Conservation (phyloP, 1,284 basidiomycete genomes). For the Leccinum solheimii region DNA sequence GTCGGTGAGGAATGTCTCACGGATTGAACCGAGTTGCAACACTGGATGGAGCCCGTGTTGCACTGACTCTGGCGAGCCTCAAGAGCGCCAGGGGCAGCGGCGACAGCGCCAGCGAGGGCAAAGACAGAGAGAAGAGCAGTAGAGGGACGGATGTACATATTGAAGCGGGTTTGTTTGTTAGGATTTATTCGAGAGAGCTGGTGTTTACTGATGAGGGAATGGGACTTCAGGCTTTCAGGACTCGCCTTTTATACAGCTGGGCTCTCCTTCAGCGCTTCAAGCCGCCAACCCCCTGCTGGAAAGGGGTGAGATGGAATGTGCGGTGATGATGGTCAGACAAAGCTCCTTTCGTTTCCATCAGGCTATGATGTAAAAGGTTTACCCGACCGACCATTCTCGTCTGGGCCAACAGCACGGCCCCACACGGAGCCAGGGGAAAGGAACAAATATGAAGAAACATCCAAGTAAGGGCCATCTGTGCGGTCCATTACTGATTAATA, state of each 20-base stretch:
- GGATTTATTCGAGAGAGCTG: neutral
- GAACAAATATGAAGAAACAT: neutral
- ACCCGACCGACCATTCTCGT: neutral
- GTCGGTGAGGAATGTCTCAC: slow-evolving; percentile 3
- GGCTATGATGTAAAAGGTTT: neutral
- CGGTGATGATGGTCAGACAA: neutral
- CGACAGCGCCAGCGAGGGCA: too few species aligned
- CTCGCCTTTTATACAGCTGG: neutral
- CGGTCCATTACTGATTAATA: neutral
- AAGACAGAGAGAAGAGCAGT: too few species aligned
- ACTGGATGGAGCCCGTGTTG: neutral
- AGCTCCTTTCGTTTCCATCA: too few species aligned
- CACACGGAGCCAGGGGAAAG: neutral
- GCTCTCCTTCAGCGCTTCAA: neutral
- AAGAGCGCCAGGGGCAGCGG: too few species aligned
- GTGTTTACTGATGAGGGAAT: neutral
- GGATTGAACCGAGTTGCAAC: slow-evolving; percentile 9
- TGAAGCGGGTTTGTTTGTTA: neutral
- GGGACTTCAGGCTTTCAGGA: neutral
- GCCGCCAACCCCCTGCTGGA: neutral
- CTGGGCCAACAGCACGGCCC: neutral
- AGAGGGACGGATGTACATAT: slow-evolving; percentile 13
- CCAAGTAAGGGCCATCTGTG: neutral
- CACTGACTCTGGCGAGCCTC: too few species aligned
- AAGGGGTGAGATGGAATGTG: neutral